phyloP scores from a whole-genome alignment of 495 filamentous ascomycete genomes.

The Hypoxylon lienhwacheense region DNA sequence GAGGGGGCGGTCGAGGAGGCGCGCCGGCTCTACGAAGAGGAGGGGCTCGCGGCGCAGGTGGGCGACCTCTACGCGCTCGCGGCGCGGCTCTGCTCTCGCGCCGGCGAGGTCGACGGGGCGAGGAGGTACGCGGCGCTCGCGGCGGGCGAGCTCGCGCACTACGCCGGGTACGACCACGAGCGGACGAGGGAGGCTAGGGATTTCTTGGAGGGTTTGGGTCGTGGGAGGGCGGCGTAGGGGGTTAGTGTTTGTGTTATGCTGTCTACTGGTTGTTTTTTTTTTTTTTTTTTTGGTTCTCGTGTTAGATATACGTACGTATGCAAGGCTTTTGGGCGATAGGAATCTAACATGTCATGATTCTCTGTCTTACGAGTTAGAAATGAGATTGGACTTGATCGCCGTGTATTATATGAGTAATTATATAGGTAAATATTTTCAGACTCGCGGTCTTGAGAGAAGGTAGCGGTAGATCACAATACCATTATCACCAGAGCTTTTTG shows the following conservation, averaged over 20 bases:
- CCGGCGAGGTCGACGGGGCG: conserved; percentile 29
- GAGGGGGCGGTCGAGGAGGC: conserved; percentile 31
- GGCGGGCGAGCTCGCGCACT: conserved; percentile 30
- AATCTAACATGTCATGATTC: no score
- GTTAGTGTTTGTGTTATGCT: not conserved
- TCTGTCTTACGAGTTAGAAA: no score
- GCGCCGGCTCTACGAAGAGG: conserved; percentile 33
- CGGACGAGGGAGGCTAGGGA: conserved; percentile 14
- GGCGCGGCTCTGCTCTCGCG: conserved; percentile 31
- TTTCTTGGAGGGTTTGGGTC: conserved; percentile 19
- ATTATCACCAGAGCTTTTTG: no score
- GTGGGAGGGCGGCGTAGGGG: not conserved
- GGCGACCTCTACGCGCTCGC: conserved; percentile 41
- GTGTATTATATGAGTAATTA: no score
- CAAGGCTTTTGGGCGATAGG: no score
- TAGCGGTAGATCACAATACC: no score
- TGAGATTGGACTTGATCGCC: no score
- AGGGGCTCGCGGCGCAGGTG: conserved; percentile 38
- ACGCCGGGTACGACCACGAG: conserved; percentile 33
- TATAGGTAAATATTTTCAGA: no score
- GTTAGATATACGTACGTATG: no score
- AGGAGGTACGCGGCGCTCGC: conserved; percentile 33
- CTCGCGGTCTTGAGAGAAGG: no score
- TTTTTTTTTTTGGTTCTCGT: no score
- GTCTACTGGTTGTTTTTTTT: no score